Conservation (phyloP, 2,329 filamentous ascomycete species). For the Aureobasidium sp. region DNA sequence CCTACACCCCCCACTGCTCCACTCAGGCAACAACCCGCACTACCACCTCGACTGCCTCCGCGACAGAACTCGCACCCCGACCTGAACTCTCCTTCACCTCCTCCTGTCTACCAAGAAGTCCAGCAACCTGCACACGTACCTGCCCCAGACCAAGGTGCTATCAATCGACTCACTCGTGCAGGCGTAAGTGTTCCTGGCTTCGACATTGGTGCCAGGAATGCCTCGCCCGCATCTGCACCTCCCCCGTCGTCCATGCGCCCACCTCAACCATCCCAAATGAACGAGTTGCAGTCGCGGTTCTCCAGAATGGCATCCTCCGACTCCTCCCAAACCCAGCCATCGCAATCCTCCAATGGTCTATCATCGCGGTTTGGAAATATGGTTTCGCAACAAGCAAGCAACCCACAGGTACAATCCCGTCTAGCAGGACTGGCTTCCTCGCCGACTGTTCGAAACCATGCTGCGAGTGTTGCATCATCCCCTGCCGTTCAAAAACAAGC, state of each 20-base stretch:
- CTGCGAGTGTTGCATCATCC: not conserved
- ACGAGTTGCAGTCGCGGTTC: conserved; percentile 64
- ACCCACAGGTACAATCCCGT: conserved; percentile 57
- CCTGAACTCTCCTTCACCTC: conserved; percentile 39
- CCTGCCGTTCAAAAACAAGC: conserved; percentile 7
- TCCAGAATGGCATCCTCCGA: conserved; percentile 30
- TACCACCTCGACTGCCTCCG: conserved; percentile 66
- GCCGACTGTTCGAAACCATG: conserved; percentile 32
- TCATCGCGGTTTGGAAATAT: conserved; percentile 15
- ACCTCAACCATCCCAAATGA: conserved; percentile 44
- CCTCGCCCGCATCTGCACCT: conserved; percentile 20
- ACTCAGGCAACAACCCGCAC: conserved; percentile 43
- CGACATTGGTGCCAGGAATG: conserved; percentile 55
- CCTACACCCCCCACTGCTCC: conserved; percentile 19
- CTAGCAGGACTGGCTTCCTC: conserved; percentile 56
- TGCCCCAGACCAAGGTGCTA: conserved; percentile 47
- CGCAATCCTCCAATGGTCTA: not conserved
- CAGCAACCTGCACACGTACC: conserved; percentile 23
- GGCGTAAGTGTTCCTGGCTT: conserved; percentile 74
- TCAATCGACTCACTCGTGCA: conserved; percentile 61
- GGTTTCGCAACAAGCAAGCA: conserved; percentile 40
- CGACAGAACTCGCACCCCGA: conserved; percentile 51
- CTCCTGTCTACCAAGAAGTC: conserved; percentile 41
- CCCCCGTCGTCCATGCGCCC: conserved; percentile 28
- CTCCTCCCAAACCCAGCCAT: conserved; percentile 18